A percentile compares a stretch with the other conserved stretches of the same genome.
phyloP scores from a whole-genome alignment of 2,329 filamentous ascomycete species.

The Fusarium fracticaudum region DNA sequence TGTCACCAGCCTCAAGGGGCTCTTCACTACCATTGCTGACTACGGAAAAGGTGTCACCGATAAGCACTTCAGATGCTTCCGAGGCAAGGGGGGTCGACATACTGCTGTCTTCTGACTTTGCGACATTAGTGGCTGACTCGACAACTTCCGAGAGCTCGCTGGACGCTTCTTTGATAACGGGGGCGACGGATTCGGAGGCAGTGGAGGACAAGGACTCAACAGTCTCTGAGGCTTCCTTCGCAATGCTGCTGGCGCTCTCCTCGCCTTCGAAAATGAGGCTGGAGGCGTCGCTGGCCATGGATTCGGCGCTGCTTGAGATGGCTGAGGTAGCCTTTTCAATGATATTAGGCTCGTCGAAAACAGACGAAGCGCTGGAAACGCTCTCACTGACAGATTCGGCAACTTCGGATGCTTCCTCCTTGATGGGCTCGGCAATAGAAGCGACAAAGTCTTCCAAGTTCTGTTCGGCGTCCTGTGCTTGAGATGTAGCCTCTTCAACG shows the following conservation, averaged over 20 bases:
- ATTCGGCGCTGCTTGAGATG: slow-evolving; percentile 15
- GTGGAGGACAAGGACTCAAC: slow-evolving; percentile 25
- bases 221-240: slow-evolving; percentile 27
- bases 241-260: slow-evolving; percentile 20
- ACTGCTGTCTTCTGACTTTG: slow-evolving; percentile 34
- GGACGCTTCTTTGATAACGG: slow-evolving; percentile 28
- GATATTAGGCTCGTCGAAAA: slow-evolving; percentile 19
- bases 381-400: slow-evolving; percentile 6
- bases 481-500: slow-evolving; percentile 20
- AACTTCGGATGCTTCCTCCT: slow-evolving; percentile 18
- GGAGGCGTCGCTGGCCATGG: slow-evolving; percentile 27
- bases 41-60: slow-evolving; percentile 36
- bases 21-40: slow-evolving; percentile 43
- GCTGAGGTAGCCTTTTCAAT: slow-evolving; percentile 25
- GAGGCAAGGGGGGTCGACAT: slow-evolving; percentile 39
- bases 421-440: slow-evolving; percentile 23
- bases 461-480: slow-evolving; percentile 24
- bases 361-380: slow-evolving; percentile 13
- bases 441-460: slow-evolving; percentile 36
- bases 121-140: slow-evolving; percentile 24
- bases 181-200: slow-evolving; percentile 37
- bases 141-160: slow-evolving; percentile 36
- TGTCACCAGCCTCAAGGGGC: slow-evolving; percentile 37
- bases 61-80: slow-evolving; percentile 40
- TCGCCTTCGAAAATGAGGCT: slow-evolving; percentile 20